Evolutionary conservation across 2,329 filamentous ascomycete genomes (phyloP).

Genomic region (Fusarium burgessii): DNA sequence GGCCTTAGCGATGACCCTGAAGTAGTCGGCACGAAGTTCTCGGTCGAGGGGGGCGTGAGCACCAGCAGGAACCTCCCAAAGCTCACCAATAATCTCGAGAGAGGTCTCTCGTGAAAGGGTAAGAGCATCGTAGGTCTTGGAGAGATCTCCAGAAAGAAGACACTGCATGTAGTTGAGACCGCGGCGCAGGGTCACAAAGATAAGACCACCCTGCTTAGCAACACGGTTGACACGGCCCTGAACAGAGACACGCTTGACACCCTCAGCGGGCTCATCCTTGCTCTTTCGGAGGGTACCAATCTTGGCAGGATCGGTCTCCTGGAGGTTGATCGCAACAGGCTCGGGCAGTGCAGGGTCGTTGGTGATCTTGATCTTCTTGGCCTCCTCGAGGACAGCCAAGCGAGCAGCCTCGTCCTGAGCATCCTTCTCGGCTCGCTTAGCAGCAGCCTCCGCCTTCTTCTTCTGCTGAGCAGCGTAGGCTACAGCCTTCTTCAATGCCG

Average conservation of each 20-base stretch:
- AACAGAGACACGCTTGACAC: conserved; percentile 72
- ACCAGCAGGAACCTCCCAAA: conserved; percentile 84
- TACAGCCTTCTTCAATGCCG: conserved; percentile 47
- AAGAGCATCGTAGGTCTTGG: conserved; percentile 91
- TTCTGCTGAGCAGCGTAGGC: conserved; percentile 42
- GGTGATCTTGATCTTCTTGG: conserved; percentile 46
- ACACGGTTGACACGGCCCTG: conserved; percentile 86
- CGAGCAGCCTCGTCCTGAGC: conserved; percentile 42
- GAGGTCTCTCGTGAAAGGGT: conserved; percentile 90
- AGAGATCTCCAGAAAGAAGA: conserved; percentile 71
- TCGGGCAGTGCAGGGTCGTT: conserved; percentile 80
- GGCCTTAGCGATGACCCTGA: conserved; percentile 76
- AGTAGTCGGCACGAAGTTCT: conserved; percentile 92
- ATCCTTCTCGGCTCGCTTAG: conserved; percentile 45
- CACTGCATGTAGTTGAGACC: conserved; percentile 81
- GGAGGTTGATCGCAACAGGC: conserved; percentile 80
- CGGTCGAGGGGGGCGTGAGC: conserved; percentile 84
- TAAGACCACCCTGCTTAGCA: conserved; percentile 83
- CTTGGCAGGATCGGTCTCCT: conserved; percentile 52
- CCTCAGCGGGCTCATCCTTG: conserved; percentile 48
- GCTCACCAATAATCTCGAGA: conserved; percentile 84
- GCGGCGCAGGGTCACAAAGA: conserved; percentile 86
- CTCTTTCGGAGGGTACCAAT: conserved; percentile 50
- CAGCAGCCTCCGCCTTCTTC: conserved; percentile 46
- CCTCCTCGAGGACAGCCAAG: conserved; percentile 43